Evolutionary conservation across 2,329 filamentous ascomycete species (phyloP).

Genomic region (Xylariaceae sp.): DNA sequence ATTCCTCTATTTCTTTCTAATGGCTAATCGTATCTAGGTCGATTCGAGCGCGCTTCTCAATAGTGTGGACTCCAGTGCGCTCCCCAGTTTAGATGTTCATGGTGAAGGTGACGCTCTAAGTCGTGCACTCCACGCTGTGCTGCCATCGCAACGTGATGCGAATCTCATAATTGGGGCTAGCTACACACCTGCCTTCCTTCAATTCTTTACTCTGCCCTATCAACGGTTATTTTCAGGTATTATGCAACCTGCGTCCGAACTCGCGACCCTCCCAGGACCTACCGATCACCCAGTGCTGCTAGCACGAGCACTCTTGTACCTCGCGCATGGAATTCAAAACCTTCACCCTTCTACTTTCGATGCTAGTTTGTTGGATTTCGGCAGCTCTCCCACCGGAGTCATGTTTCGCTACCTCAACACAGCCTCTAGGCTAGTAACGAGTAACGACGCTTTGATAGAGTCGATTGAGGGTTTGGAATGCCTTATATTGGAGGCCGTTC

Average conservation of each 20-base stretch:
- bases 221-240: neutral
- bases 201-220: neutral
- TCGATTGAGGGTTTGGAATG: neutral
- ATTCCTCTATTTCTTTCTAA: too few relatives aligned
- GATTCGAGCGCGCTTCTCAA: too few relatives aligned
- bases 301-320: neutral
- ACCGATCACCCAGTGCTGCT: neutral
- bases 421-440: neutral
- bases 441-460: neutral
- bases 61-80: too few relatives aligned
- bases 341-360: neutral
- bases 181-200: neutral
- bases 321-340: neutral
- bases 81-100: neutral
- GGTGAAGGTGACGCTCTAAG: neutral
- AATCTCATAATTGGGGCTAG: neutral
- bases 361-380: neutral
- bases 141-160: neutral
- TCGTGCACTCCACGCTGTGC: neutral
- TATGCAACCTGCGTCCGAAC: neutral
- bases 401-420: neutral
- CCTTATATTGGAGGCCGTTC: neutral
- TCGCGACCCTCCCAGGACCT: neutral
- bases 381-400: neutral
- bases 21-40: too few relatives aligned